Percentiles rank a stretch among this genome's conserved stretches.
Evolutionary conservation across 2,329 filamentous ascomycete genomes (phyloP).

Genomic region (Gnomoniopsis smithogilvyi): DNA sequence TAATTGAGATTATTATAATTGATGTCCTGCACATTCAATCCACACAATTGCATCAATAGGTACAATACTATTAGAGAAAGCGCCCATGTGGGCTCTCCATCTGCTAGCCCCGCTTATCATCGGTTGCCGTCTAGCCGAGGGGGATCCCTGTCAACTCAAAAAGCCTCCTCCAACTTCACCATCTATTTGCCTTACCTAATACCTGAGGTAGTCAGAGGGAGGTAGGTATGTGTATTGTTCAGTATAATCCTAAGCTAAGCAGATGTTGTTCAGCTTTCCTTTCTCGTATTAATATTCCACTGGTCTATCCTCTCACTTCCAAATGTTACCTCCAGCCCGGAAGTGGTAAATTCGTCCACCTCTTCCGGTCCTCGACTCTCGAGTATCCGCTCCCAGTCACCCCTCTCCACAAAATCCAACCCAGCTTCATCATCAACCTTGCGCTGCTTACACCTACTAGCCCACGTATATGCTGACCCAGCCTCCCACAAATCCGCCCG

Average conservation of each 20-base stretch:
- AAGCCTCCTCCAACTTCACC: neutral
- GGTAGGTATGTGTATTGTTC: too few relatives aligned
- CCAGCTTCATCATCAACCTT: neutral
- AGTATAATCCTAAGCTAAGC: too few relatives aligned
- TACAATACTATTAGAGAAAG: too few relatives aligned
- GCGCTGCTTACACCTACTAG: conserved; percentile 1
- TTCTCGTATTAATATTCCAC: conserved; percentile 13
- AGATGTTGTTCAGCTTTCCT: too few relatives aligned
- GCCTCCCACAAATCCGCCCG: conserved; percentile 22
- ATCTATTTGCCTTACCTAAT: too few relatives aligned
- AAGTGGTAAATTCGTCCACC: conserved; percentile 16
- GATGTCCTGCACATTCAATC: too few relatives aligned
- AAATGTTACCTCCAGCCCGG: conserved; percentile 12
- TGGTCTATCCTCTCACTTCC: conserved; percentile 15
- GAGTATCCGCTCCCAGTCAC: conserved; percentile 11
- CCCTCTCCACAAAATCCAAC: conserved; percentile 8
- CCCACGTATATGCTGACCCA: conserved; percentile 23
- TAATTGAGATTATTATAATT: too few relatives aligned
- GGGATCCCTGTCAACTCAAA: neutral
- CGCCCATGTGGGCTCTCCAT: neutral
- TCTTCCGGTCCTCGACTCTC: conserved; percentile 14
- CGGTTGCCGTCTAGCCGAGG: neutral
- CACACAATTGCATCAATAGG: neutral
- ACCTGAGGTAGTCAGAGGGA: too few relatives aligned
- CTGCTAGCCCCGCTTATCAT: neutral